Conservation (phyloP, 345 rosid species). For the Syzygium jambos region DNA sequence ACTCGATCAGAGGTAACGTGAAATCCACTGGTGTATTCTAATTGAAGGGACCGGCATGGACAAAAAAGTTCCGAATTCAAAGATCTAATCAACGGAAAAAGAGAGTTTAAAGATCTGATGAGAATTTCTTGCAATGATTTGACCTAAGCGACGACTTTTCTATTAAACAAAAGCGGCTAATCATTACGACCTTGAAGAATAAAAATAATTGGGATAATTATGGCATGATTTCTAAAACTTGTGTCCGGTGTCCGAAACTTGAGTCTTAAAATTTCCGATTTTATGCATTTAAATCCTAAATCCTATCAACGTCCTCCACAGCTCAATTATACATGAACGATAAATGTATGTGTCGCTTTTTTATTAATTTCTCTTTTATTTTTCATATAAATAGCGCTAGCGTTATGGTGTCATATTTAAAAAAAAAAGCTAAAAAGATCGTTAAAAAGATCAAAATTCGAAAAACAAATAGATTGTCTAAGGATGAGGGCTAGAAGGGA, state of each 20-base stretch:
- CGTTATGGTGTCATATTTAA: not conserved
- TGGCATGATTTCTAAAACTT: not conserved
- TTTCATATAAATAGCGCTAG: not conserved
- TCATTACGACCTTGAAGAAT: not conserved
- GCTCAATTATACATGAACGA: no score
- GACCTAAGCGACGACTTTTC: not conserved
- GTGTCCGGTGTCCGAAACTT: not conserved
- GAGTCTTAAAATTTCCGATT: not conserved
- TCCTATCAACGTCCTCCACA: not conserved
- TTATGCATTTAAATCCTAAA: not conserved
- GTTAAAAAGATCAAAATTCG: not conserved
- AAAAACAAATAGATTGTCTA: not conserved
- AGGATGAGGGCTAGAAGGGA: not conserved
- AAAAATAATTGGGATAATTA: not conserved
- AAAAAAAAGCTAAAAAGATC: not conserved
- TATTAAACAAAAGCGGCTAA: not conserved
- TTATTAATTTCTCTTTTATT: not conserved
- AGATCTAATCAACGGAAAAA: not conserved
- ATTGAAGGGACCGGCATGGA: not conserved
- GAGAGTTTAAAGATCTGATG: not conserved
- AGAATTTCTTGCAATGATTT: not conserved
- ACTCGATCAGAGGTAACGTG: not conserved
- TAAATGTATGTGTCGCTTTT: not conserved
- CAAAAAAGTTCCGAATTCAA: not conserved
- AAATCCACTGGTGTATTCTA: not conserved